phyloP scores from a whole-genome alignment of 202 grass and related monocot genomes.

The Musa balbisiana region DNA sequence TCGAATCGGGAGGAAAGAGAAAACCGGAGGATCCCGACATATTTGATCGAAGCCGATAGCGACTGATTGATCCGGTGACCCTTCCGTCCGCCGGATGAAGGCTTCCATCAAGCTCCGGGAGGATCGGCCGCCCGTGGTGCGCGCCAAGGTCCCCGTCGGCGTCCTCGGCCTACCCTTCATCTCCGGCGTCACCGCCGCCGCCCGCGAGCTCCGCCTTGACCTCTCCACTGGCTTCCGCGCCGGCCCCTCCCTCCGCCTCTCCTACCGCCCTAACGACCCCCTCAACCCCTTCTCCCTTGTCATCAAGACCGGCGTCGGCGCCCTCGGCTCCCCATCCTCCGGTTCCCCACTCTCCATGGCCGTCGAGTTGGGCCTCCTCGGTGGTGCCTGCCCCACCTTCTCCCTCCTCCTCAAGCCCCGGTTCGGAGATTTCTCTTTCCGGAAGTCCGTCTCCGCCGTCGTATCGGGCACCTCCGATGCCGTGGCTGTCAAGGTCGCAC shows the following conservation, averaged over 20 bases:
- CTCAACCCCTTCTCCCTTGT: conserved; percentile 55
- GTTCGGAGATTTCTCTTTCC: conserved; percentile 70
- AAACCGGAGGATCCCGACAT: no score
- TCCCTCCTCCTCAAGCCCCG: conserved; percentile 59
- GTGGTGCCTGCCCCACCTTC: conserved; percentile 24
- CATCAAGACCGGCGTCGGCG: conserved; percentile 50
- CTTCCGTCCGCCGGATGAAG: no score
- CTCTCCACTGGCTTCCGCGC: conserved; percentile 55
- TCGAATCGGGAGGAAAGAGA: no score
- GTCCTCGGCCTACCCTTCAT: conserved; percentile 78
- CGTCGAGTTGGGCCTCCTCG: conserved; percentile 67
- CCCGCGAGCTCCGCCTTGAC: conserved; percentile 62
- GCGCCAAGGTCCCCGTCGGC: conserved; percentile 63
- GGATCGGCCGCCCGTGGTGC: conserved; percentile 55
- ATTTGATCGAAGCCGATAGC: no score
- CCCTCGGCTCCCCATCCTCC: conserved; percentile 48
- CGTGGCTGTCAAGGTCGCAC: conserved; percentile 24
- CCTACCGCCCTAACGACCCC: conserved; percentile 66
- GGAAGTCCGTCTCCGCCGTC: conserved; percentile 41
- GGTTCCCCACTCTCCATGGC: conserved; percentile 55
- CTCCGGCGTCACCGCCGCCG: conserved; percentile 47
- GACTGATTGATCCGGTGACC: no score
- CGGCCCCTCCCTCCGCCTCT: conserved; percentile 63
- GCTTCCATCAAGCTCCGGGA: conserved; percentile 39
- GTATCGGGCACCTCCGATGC: not conserved